A percentile compares a stretch with the other conserved stretches of the same genome.
These are phyloP conservation scores for Lasiodiplodia sp. DNA, from an alignment of 2,329 filamentous ascomycete genomes.

Conservation along the genomic window DNA sequence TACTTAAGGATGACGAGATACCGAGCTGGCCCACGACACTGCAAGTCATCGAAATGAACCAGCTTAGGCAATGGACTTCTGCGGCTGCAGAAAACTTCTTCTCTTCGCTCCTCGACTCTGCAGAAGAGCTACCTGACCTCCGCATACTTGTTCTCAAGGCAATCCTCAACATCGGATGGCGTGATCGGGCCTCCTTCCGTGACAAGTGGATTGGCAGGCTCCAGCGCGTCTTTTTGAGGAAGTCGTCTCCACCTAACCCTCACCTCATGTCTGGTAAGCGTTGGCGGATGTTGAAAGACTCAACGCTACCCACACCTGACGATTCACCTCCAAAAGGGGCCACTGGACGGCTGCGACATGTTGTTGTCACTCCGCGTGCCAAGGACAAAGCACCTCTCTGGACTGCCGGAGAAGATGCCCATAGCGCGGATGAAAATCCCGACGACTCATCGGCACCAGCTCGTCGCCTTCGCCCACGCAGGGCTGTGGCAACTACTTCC, in stretches of 20 bases:
- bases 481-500: not conserved
- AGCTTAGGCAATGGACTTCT: conserved; percentile 77
- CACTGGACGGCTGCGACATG: conserved; percentile 2
- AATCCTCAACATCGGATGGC: conserved; percentile 81
- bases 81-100: conserved; percentile 79
- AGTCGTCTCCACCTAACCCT: conserved; percentile 52
- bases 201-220: conserved; percentile 78
- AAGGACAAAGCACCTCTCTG: not conserved
- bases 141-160: conserved; percentile 72
- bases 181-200: conserved; percentile 79
- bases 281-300: conserved; percentile 50
- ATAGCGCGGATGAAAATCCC: not conserved
- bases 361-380: conserved; percentile 13
- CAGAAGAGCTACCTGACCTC: conserved; percentile 69
- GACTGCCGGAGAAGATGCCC: not conserved
- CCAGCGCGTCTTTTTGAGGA: conserved; percentile 69
- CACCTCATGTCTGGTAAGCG: conserved; percentile 52
- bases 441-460: conserved; percentile 15
- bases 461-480: conserved; percentile 21
- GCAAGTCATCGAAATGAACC: conserved; percentile 74
- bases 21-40: conserved; percentile 82
- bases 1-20: conserved; percentile 68
- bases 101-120: conserved; percentile 76
- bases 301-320: conserved; percentile 12
- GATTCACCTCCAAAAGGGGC: not conserved